Conservation (phyloP, 2,329 filamentous ascomycete species). For the Alternaria consortialis region DNA sequence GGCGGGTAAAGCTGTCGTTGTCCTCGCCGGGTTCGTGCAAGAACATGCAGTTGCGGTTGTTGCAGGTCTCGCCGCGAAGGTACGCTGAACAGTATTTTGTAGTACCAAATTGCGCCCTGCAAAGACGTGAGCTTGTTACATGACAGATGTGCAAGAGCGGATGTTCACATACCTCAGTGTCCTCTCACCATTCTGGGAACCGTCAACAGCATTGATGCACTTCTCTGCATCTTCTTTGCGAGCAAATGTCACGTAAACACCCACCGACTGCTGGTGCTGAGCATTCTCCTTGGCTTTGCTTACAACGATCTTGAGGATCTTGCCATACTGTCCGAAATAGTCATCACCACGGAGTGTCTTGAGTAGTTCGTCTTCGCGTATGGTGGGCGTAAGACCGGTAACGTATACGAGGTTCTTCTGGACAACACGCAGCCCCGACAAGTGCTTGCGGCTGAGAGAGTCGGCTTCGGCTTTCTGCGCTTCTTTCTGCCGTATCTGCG, state of each 20-base stretch:
- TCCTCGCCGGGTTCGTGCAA: conserved; percentile 98
- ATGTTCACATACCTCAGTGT: conserved; percentile 70
- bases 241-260: conserved; percentile 98
- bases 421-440: conserved; percentile 92
- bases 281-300: conserved; percentile 87
- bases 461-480: conserved; percentile 96
- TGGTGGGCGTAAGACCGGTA: conserved; percentile 89
- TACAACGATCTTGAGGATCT: conserved; percentile 98
- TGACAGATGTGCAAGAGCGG: neutral
- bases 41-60: conserved; percentile 97
- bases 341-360: conserved; percentile 89
- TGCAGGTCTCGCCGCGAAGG: conserved; percentile 91
- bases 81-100: conserved; percentile 99
- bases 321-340: conserved; percentile 98
- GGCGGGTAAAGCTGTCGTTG: conserved; percentile 93
- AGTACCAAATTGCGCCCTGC: conserved; percentile 78
- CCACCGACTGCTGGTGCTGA: conserved; percentile 80
- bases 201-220: conserved; percentile 92
- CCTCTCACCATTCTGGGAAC: conserved; percentile 88
- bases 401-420: conserved; percentile 99
- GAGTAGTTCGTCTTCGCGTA: conserved; percentile 89
- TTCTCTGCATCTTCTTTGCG: conserved; percentile 87
- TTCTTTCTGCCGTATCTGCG: conserved; percentile 89
- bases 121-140: conserved; percentile 27
- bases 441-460: conserved; percentile 92